Percentiles rank a stretch among this genome's conserved stretches.
These are phyloP conservation scores for Rosa hybrid DNA, from an alignment of 331 rosid species.

Conservation along the genomic window DNA sequence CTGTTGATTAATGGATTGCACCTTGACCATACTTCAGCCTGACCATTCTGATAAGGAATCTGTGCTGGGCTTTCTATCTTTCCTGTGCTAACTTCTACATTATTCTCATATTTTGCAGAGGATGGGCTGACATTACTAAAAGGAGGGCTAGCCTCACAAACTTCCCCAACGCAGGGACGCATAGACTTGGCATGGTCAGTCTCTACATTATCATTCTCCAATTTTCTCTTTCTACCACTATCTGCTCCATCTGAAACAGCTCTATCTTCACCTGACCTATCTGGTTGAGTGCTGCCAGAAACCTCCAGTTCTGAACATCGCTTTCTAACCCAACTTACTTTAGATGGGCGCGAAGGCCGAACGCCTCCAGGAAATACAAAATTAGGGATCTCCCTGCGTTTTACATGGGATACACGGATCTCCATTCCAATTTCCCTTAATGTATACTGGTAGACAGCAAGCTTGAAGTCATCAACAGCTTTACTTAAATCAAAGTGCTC, in stretches of 20 bases:
- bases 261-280: constrained; percentile 41
- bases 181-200: constrained; percentile 41
- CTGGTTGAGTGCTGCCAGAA: constrained; percentile 50
- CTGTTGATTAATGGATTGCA: constrained; percentile 28
- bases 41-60: constrained; percentile 44
- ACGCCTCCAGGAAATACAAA: constrained; percentile 82
- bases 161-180: constrained; percentile 38
- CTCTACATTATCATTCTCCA: constrained; percentile 50
- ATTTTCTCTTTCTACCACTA: constrained; percentile 61
- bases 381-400: constrained; percentile 71
- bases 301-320: constrained; percentile 55
- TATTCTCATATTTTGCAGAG: constrained; percentile 39
- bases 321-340: constrained; percentile 56
- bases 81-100: constrained; percentile 8
- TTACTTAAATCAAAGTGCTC: constrained; percentile 81
- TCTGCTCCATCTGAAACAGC: background rate
- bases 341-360: constrained; percentile 61
- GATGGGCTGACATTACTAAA: constrained; percentile 44
- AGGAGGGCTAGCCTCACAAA: constrained; percentile 47
- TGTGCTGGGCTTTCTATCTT: constrained; percentile 37
- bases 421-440: constrained; percentile 76
- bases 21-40: constrained; percentile 38
- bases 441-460: constrained; percentile 56
- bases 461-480: constrained; percentile 80
- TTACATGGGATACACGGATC: constrained; percentile 76